phyloP scores from a whole-genome alignment of 83 land plant genomes.

The Isoetes engelmannii region DNA sequence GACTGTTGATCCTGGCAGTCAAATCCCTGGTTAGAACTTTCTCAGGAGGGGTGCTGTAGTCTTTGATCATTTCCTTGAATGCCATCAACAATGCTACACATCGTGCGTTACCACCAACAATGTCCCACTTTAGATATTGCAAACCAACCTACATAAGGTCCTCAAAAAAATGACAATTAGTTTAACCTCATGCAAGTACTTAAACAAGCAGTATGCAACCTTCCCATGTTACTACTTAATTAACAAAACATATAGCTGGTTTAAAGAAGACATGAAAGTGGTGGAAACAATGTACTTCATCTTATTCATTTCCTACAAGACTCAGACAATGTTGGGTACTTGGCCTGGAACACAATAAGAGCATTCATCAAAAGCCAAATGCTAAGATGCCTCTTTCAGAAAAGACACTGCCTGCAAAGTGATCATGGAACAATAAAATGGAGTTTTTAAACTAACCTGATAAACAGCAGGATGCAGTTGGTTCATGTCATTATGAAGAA shows the following conservation, averaged over 20 bases:
- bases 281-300: no score
- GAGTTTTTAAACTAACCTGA: conserved; percentile 44
- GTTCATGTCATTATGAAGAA: conserved; percentile 69
- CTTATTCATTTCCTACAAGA: no score
- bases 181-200: not conserved
- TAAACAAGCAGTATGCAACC: no score
- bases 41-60: conserved; percentile 74
- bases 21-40: conserved; percentile 70
- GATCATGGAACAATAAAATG: not conserved
- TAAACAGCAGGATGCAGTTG: conserved; percentile 85
- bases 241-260: no score
- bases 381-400: not conserved
- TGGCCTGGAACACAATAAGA: no score
- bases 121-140: conserved; percentile 68
- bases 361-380: no score
- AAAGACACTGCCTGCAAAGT: not conserved
- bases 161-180: not conserved
- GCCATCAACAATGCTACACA: conserved; percentile 92
- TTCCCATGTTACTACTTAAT: no score
- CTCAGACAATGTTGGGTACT: no score
- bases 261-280: no score
- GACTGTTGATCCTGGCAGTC: conserved; percentile 69
- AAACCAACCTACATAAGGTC: conserved; percentile 68
- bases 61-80: conserved; percentile 67
- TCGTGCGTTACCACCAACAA: conserved; percentile 90